A percentile compares a stretch with the other conserved stretches of the same genome.
phyloP scores from a whole-genome alignment of 2,329 filamentous ascomycete species.

The Ophiostoma tasmaniense region DNA sequence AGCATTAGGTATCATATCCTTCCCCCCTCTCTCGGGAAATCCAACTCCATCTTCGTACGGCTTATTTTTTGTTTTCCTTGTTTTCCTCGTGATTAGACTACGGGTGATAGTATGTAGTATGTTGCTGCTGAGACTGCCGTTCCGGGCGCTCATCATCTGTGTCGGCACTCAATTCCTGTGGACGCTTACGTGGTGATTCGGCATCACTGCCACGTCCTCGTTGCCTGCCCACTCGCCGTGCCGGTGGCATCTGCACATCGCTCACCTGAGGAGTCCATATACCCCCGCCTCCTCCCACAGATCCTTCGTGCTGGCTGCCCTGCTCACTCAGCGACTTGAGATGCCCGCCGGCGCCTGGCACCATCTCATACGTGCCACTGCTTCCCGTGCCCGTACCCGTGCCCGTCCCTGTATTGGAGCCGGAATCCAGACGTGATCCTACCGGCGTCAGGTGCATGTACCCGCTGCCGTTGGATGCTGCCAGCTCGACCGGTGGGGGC shows the following conservation, averaged over 20 bases:
- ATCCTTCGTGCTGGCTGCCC: neutral
- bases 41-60: neutral
- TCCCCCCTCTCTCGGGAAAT: neutral
- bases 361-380: constrained; percentile 14
- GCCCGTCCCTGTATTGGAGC: constrained; percentile 8
- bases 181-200: neutral
- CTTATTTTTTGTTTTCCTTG: neutral
- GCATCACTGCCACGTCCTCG: constrained; percentile 12
- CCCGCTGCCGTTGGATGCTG: constrained; percentile 10
- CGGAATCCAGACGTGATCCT: neutral
- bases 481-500: constrained; percentile 7
- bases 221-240: constrained; percentile 1
- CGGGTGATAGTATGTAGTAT: constrained; percentile 19
- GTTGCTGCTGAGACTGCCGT: neutral
- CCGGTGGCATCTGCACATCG: constrained; percentile 24
- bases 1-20: neutral
- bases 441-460: constrained; percentile 10
- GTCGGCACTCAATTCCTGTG: constrained; percentile 17
- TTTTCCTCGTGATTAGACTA: neutral
- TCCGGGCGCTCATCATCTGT: neutral
- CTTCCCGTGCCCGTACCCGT: constrained; percentile 13
- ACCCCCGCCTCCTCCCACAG: constrained; percentile 13
- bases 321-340: constrained; percentile 22
- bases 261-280: constrained; percentile 30
- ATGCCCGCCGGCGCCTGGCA: neutral